phyloP scores from a whole-genome alignment of 768 basidiomycete genomes.

The Chlorophyllum brunneum region DNA sequence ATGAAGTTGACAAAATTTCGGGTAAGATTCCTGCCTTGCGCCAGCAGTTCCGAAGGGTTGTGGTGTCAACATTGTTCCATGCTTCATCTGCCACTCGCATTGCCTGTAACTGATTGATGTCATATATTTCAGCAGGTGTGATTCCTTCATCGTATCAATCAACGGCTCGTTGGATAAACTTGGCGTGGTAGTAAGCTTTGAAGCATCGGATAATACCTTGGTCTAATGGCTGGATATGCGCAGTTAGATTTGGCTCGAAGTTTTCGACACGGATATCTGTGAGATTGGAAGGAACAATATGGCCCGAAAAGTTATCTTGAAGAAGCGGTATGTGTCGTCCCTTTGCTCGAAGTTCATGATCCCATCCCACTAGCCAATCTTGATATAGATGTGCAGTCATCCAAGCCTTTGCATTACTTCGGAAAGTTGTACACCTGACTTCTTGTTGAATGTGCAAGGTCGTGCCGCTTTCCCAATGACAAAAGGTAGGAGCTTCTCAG shows the following conservation, averaged over 20 bases:
- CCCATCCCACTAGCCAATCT: conserved; percentile 26
- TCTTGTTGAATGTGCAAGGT: conserved; percentile 23
- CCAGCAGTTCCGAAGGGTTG: conserved; percentile 30
- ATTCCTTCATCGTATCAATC: conserved; percentile 23
- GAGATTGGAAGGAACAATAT: conserved; percentile 16
- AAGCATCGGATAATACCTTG: conserved; percentile 26
- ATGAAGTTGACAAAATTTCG: conserved; percentile 3
- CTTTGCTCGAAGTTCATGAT: conserved; percentile 18
- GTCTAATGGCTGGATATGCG: conserved; percentile 26
- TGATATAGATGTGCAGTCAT: conserved; percentile 28
- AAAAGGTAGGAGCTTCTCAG: conserved; percentile 21
- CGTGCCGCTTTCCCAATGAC: conserved; percentile 24
- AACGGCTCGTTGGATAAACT: conserved; percentile 23
- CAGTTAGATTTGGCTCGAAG: conserved; percentile 27
- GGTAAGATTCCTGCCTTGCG: conserved; percentile 24
- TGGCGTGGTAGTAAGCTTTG: conserved; percentile 24
- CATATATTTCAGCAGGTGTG: conserved; percentile 25
- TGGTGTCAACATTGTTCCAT: conserved; percentile 18
- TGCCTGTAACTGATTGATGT: conserved; percentile 30
- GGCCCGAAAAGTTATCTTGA: conserved; percentile 23
- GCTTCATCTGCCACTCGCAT: conserved; percentile 26
- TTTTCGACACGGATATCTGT: conserved; percentile 17
- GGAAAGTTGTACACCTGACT: conserved; percentile 22
- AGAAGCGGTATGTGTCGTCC: conserved; percentile 23
- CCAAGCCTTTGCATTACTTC: conserved; percentile 30